Percentiles rank a stretch among this genome's conserved stretches.
Evolutionary conservation across 495 filamentous ascomycete genomes (phyloP).

Genomic region (Aspergillus haitiensis): DNA sequence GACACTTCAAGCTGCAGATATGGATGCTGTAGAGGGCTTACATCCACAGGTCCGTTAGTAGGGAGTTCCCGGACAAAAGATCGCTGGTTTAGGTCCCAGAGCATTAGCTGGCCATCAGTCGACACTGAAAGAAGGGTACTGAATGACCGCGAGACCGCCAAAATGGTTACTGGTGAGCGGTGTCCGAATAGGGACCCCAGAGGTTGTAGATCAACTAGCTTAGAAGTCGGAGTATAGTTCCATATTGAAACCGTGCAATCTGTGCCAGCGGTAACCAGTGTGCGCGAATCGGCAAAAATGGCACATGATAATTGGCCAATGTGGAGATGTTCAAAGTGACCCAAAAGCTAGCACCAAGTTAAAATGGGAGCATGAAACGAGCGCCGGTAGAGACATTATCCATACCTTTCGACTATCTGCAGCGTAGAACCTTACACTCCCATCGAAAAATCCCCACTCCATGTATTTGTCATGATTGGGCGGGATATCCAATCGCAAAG

Average conservation of each 20-base stretch:
- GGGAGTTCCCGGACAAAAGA: constrained; percentile 80
- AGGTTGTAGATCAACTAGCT: constrained; percentile 77
- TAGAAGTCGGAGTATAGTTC: constrained; percentile 61
- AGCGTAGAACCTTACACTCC: constrained; percentile 84
- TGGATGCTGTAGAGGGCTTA: constrained; percentile 24
- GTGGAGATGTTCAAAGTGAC: constrained; percentile 91
- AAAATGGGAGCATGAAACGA: background rate
- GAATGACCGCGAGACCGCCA: constrained; percentile 85
- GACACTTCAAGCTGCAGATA: no score
- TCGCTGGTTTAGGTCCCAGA: constrained; percentile 92
- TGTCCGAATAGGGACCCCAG: constrained; percentile 85
- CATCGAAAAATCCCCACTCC: constrained; percentile 96
- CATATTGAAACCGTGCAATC: constrained; percentile 90
- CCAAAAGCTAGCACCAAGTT: constrained; percentile 51
- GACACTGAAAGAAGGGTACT: constrained; percentile 81
- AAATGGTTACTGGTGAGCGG: constrained; percentile 71
- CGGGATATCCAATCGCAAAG: constrained; percentile 81
- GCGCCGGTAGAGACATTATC: background rate
- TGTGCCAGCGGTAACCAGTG: constrained; percentile 83
- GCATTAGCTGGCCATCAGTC: constrained; percentile 73
- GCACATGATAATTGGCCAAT: constrained; percentile 80
- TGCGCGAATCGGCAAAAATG: constrained; percentile 82
- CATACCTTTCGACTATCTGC: constrained; percentile 69
- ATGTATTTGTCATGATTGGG: constrained; percentile 86
- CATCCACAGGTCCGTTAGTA: constrained; percentile 50